Base-by-base conservation (phyloP, 2,329 filamentous ascomycete species). In the Xylariaceae sp. region DNA sequence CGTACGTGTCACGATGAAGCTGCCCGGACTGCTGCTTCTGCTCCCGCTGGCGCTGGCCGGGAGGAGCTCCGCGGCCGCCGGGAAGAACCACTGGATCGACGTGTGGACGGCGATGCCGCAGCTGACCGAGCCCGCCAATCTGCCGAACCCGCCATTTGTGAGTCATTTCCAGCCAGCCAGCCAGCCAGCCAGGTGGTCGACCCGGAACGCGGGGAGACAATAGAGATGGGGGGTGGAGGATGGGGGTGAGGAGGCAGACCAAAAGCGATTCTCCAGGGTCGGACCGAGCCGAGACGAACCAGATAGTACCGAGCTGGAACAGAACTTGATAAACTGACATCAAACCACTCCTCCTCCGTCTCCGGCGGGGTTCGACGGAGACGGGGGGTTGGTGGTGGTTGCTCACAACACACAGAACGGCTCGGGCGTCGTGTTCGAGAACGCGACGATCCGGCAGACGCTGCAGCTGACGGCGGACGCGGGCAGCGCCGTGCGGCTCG, bases 21-120 rank as follows among this genome's bases (percentile, higher is more conserved):
- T 31, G 12, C 29, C 17, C 17, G 18, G 8, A 16, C 12, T 31
- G 17, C 16, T 31, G 15, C 17, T 18, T 12, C 5, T 19, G 15
- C 13, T 33, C 14, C 32, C 18, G 17, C 23, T 19, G 19, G 11
- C 19, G 29, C 19, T 16, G 2, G 29, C 14, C 14, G 18, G 15
- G 14, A 9, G 14, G 17, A 18, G 11, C 5, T 16, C 29, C 18
- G 10, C 18, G 18, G 29, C 27, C 5, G 11, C 13, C 27, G 17
- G n/a, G 5, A 19, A 31, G 23, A 44, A 64, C 29, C 68, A 72
- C 40, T 81, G 77, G 76, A 64, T 79, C 11, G 68, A 72, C 41
- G 71, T 72, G 10, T 80, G 75, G 75, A 68, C 70, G 0, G 56
- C 70, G 2, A 80, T 79, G 75, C 75, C 75, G 1, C 75, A 80